A percentile compares a stretch with the other conserved stretches of the same genome.
These are phyloP conservation scores for Pezicula carpinea DNA, from an alignment of 2,329 filamentous ascomycete genomes.

Conservation along the genomic window DNA sequence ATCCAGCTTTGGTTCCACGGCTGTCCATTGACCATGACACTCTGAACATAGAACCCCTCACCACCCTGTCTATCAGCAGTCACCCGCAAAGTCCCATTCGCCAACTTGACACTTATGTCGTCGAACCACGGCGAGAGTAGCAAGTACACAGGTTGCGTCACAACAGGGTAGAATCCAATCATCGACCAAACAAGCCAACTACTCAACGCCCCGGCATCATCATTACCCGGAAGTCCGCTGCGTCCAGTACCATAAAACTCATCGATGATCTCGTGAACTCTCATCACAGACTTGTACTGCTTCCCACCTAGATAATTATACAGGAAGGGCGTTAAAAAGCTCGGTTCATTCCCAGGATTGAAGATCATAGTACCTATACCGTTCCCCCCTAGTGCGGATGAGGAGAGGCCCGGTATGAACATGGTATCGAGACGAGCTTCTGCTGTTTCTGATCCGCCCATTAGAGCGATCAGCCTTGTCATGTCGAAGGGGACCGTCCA, in stretches of 20 bases:
- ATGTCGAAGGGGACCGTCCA: slow-evolving; percentile 57
- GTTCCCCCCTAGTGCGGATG: slow-evolving; percentile 12
- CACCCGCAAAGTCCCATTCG: slow-evolving; percentile 37
- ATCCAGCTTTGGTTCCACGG: slow-evolving; percentile 17
- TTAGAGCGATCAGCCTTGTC: slow-evolving; percentile 41
- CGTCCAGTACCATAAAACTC: slow-evolving; percentile 35
- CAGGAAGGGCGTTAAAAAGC: slow-evolving; percentile 47
- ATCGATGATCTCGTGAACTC: slow-evolving; percentile 32
- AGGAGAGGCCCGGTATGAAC: slow-evolving; percentile 39
- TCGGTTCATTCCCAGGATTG: slow-evolving; percentile 51
- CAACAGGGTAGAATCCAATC: slow-evolving; percentile 49
- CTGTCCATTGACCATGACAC: slow-evolving; percentile 13
- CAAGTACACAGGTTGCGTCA: slow-evolving; percentile 51
- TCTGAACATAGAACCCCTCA: slow-evolving; percentile 42
- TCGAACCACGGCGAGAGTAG: slow-evolving; percentile 45
- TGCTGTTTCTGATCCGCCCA: slow-evolving; percentile 47
- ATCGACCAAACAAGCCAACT: slow-evolving; percentile 48
- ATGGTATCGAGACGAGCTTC: slow-evolving; percentile 39
- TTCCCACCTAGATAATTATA: slow-evolving; percentile 43
- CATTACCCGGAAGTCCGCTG: slow-evolving; percentile 40
- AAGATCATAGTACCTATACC: slow-evolving; percentile 32
- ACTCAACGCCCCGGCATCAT: slow-evolving; percentile 42
- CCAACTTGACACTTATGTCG: slow-evolving; percentile 28
- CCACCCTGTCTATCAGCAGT: slow-evolving; percentile 37
- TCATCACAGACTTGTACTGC: slow-evolving; percentile 33